Evolutionary conservation across 75 land plant species (phyloP).

Genomic region (Azolla pinnata): DNA sequence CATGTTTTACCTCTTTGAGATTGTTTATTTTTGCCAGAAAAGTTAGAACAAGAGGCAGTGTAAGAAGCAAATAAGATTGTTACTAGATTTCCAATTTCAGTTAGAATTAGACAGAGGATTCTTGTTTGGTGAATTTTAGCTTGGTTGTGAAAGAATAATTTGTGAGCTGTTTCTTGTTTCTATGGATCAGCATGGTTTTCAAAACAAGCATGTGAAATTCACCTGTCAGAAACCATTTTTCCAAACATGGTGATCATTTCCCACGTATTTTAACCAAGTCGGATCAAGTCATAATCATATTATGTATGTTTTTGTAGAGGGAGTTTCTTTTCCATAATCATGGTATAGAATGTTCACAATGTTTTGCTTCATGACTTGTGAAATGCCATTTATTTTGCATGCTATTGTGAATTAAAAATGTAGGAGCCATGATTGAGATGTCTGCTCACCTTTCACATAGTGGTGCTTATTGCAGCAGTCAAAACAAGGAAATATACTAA

Average conservation of each 20-base stretch:
- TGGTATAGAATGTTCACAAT: background rate
- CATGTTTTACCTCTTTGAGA: no score
- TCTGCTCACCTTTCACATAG: constrained; percentile 48
- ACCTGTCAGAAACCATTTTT: background rate
- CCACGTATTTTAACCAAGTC: background rate
- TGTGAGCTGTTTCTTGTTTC: background rate
- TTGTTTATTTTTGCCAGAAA: no score
- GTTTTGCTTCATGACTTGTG: background rate
- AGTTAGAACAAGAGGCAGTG: no score
- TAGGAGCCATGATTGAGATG: constrained; percentile 77
- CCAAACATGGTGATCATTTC: background rate
- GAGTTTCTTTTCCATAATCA: background rate
- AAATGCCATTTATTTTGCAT: background rate
- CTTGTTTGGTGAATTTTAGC: background rate
- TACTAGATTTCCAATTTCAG: no score
- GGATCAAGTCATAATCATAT: background rate
- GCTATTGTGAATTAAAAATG: no score
- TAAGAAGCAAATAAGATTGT: no score
- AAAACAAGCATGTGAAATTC: background rate
- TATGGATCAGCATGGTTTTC: background rate
- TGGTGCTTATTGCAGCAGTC: constrained; percentile 38
- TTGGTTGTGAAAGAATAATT: background rate
- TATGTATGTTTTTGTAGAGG: background rate
- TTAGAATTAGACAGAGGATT: no score
- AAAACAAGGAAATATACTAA: constrained; percentile 51